Base-by-base conservation (phyloP, 495 filamentous ascomycete genomes). In the Xylaria nigripes region DNA sequence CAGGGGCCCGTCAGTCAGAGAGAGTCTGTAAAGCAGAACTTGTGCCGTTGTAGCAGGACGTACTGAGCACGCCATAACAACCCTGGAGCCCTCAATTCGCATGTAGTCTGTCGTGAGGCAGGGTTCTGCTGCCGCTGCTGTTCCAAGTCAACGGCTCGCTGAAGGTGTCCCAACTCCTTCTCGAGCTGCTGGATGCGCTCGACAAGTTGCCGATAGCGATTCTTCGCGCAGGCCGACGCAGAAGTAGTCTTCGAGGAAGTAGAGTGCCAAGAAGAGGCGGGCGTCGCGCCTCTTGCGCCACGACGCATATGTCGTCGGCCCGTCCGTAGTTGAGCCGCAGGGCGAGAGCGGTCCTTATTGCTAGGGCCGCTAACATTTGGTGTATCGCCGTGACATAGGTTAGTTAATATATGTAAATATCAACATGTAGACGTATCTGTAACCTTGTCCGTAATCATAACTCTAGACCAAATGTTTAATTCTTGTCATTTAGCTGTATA, bases 301-400 rank as follows among this genome's bases (percentile, higher is more conserved):
- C 56, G 10, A 61, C 50, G 24, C 54, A 48, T 6, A 68, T 46
- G 30, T 68, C 62, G 0, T 57, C 51, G 22, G n/a, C n/a, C n/a
- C 56, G 57, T 36, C 66, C 65, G 43, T 65, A 68, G 48, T 68
- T 68, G 15, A 68, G 38, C 23, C 65, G 62, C 6, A 65, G 47
- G 1, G 62, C 62, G 9, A 63, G 22, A 9, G 65, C 65, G 13
- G 59, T 65, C 3, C 65, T 57, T 16, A 62, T 57, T 18, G 65
- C 65, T 0, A 68, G 45, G 1, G 62, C 63, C 2, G 63, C 55
- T 3, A 65, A 45, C 62, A 65, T 65, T 40, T 51, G 44, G 27
- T 6, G 6, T 7, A 1, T 45, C 24, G 19, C n/a, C n/a, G n/a
- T n/a, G n/a, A n/a, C n/a, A n/a, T n/a, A n/a, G n/a, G n/a, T n/a